These are phyloP conservation scores for Apiospora rasikravindrae DNA, from an alignment of 2,329 filamentous ascomycete species.

Conservation along the genomic window DNA sequence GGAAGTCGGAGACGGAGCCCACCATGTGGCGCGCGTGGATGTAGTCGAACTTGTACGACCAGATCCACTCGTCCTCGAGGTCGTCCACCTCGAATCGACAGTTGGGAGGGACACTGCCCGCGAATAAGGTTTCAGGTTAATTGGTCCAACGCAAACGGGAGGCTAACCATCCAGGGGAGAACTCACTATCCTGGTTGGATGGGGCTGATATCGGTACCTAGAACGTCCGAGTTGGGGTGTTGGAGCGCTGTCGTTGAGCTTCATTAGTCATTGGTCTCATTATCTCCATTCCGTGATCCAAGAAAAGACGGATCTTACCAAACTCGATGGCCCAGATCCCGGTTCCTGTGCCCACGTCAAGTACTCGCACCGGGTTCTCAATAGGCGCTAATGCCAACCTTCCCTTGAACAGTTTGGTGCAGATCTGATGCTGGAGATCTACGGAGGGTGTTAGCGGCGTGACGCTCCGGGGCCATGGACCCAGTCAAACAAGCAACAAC, in stretches of 20 bases:
- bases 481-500: neutral
- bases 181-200: slow-evolving; percentile 31
- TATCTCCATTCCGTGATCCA: neutral
- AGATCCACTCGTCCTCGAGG: slow-evolving; percentile 32
- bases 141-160: neutral
- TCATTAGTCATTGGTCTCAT: neutral
- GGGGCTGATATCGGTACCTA: slow-evolving; percentile 33
- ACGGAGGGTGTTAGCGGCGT: neutral
- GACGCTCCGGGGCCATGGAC: no score
- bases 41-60: slow-evolving; percentile 31
- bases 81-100: slow-evolving; percentile 34
- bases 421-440: slow-evolving; percentile 28
- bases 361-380: slow-evolving; percentile 27
- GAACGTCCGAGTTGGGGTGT: slow-evolving; percentile 30
- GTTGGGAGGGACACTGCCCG: slow-evolving; percentile 31
- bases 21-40: slow-evolving; percentile 32
- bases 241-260: slow-evolving; percentile 21
- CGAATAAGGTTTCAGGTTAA: neutral
- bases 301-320: slow-evolving; percentile 12
- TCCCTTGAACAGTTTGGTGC: slow-evolving; percentile 24
- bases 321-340: slow-evolving; percentile 31
- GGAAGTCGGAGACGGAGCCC: slow-evolving; percentile 27
- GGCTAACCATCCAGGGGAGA: neutral
- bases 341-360: slow-evolving; percentile 34
- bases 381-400: slow-evolving; percentile 30